phyloP scores from a whole-genome alignment of 1,284 basidiomycete genomes.

The Naganishia liquefaciens region DNA sequence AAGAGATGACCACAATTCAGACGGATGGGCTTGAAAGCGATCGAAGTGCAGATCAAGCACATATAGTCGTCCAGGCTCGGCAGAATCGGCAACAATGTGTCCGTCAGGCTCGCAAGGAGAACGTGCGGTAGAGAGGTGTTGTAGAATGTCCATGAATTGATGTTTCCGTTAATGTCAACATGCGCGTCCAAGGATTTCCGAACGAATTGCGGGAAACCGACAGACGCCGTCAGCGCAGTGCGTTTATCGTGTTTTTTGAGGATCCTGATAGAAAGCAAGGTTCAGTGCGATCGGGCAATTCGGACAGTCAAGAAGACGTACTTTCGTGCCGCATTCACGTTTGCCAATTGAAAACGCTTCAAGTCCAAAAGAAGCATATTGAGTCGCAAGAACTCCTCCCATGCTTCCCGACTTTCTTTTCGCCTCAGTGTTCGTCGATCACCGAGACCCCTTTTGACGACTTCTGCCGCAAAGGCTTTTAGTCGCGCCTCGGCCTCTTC shows the following conservation, averaged over 20 bases:
- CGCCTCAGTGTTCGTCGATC: slow-evolving; percentile 65
- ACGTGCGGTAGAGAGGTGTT: slow-evolving; percentile 69
- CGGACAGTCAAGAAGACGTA: slow-evolving; percentile 34
- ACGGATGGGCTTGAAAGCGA: slow-evolving; percentile 86
- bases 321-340: slow-evolving; percentile 83
- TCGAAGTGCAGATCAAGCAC: slow-evolving; percentile 70
- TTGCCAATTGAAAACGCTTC: slow-evolving; percentile 85
- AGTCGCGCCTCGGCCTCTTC: slow-evolving; percentile 74
- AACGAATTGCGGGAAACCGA: slow-evolving; percentile 54
- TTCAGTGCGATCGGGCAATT: neutral
- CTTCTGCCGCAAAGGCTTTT: slow-evolving; percentile 67
- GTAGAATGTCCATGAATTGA: slow-evolving; percentile 55
- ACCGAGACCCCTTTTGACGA: slow-evolving; percentile 64
- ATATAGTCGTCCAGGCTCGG: slow-evolving; percentile 66
- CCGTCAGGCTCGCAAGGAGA: slow-evolving; percentile 80
- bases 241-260: slow-evolving; percentile 94
- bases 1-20: slow-evolving; percentile 86
- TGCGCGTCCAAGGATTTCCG: slow-evolving; percentile 47
- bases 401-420: slow-evolving; percentile 65
- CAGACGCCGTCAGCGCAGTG: slow-evolving; percentile 58
- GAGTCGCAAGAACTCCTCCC: slow-evolving; percentile 77
- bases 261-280: slow-evolving; percentile 55
- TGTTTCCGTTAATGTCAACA: slow-evolving; percentile 44
- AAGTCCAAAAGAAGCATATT: slow-evolving; percentile 81
- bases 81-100: slow-evolving; percentile 70